Evolutionary conservation across 352 stramenopile genomes (phyloP).

Genomic region (Phytophthora vignae): DNA sequence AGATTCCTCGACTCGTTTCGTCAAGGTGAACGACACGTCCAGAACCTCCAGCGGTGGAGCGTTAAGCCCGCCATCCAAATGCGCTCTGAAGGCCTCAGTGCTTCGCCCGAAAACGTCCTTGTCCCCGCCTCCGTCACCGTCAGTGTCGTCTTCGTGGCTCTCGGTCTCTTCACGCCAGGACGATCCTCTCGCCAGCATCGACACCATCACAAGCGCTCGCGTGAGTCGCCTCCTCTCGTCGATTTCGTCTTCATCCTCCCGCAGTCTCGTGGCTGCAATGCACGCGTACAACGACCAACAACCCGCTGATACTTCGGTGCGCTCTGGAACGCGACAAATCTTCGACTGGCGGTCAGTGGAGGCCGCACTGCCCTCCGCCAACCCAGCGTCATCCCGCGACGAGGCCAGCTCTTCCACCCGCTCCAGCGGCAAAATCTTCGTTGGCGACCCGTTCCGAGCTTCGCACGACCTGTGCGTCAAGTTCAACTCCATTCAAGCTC

Average conservation of each 20-base stretch:
- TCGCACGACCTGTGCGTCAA: slow-evolving; percentile 59
- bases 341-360: slow-evolving; percentile 42
- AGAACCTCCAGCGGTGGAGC: slow-evolving; percentile 15
- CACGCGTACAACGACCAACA: slow-evolving; percentile 34
- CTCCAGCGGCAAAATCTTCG: slow-evolving; percentile 42
- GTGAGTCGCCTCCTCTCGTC: slow-evolving; percentile 47
- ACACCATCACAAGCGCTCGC: slow-evolving; percentile 38
- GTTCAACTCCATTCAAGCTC: slow-evolving; percentile 65
- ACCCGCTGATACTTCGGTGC: slow-evolving; percentile 5
- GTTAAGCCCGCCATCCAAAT: slow-evolving; percentile 6
- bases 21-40: slow-evolving; percentile 13
- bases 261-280: slow-evolving; percentile 33
- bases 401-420: not conserved
- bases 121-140: slow-evolving; percentile 22
- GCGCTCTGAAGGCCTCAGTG: slow-evolving; percentile 9
- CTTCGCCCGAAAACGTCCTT: slow-evolving; percentile 16
- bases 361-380: slow-evolving; percentile 18
- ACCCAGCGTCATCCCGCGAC: slow-evolving; percentile 1
- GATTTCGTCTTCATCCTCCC: slow-evolving; percentile 36
- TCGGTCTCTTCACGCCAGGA: slow-evolving; percentile 28
- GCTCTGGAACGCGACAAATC: slow-evolving; percentile 19
- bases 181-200: slow-evolving; percentile 56
- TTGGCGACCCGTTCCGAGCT: slow-evolving; percentile 58
- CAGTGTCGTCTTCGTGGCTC: slow-evolving; percentile 26
- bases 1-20: slow-evolving; percentile 27